A percentile compares a stretch with the other conserved stretches of the same genome.
Evolutionary conservation across 495 filamentous ascomycete species (phyloP).

Genomic region (Trichocladium antarcticum): DNA sequence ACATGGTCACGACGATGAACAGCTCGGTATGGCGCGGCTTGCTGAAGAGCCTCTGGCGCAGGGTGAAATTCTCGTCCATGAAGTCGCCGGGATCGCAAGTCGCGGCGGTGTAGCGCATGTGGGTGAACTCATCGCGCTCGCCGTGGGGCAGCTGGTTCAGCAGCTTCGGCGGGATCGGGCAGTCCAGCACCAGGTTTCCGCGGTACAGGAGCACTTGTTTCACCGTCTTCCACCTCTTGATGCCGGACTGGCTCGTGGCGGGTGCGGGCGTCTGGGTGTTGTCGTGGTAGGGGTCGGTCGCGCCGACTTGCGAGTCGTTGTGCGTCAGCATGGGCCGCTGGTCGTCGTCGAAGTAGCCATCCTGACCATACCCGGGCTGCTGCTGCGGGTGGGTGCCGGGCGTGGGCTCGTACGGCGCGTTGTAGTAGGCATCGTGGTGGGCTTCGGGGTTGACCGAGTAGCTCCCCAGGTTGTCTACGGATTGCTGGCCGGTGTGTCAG

Average conservation of each 20-base stretch:
- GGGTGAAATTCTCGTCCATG: conserved; percentile 75
- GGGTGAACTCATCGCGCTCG: conserved; percentile 93
- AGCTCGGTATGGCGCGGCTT: conserved; percentile 91
- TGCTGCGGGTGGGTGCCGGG: conserved; percentile 36
- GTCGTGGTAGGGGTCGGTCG: conserved; percentile 40
- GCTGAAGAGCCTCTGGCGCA: conserved; percentile 88
- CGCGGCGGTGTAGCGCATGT: conserved; percentile 95
- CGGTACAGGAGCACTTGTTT: conserved; percentile 96
- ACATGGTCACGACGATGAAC: conserved; percentile 98
- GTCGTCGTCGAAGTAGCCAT: conserved; percentile 33
- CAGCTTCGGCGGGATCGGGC: conserved; percentile 83
- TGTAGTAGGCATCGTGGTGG: conserved; percentile 80
- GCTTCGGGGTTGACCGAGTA: conserved; percentile 70
- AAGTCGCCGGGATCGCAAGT: conserved; percentile 92
- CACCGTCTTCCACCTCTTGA: conserved; percentile 94
- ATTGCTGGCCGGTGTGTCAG: conserved; percentile 46
- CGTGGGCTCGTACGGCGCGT: conserved; percentile 65
- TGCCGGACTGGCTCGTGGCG: conserved; percentile 35
- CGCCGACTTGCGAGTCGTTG: conserved; percentile 33
- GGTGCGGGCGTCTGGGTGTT: conserved; percentile 38
- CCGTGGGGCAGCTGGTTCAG: conserved; percentile 78
- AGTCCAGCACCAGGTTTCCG: conserved; percentile 94
- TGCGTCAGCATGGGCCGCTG: conserved; percentile 41
- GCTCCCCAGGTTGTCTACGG: conserved; percentile 63
- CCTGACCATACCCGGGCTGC: conserved; percentile 30